A percentile compares a stretch with the other conserved stretches of the same genome.
Conservation (phyloP, 2,329 filamentous ascomycete genomes). For the Daldinia sp. region DNA sequence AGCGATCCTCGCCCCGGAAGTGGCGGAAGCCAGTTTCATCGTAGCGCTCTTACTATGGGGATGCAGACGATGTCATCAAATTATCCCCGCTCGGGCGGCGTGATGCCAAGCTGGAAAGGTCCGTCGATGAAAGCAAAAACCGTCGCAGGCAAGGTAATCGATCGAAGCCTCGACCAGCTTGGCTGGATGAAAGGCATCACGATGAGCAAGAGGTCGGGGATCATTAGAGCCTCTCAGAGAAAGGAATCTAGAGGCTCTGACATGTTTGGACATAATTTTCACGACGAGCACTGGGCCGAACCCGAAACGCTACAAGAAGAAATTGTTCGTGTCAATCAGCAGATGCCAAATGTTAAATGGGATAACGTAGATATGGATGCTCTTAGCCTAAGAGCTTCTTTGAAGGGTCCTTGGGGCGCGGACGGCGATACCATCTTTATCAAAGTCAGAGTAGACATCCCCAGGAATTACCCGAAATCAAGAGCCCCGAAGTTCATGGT, state of each 20-base stretch:
- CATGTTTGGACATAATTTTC: constrained; percentile 60
- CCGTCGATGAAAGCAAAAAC: constrained; percentile 67
- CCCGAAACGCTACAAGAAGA: constrained; percentile 71
- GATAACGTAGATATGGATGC: constrained; percentile 71
- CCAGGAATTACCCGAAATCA: constrained; percentile 64
- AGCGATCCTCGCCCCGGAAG: constrained; percentile 63
- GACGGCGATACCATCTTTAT: constrained; percentile 66
- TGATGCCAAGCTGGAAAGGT: constrained; percentile 58
- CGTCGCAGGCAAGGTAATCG: constrained; percentile 50
- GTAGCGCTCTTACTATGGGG: constrained; percentile 54
- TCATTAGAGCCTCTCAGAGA: constrained; percentile 55
- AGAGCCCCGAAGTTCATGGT: constrained; percentile 67
- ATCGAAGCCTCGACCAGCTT: constrained; percentile 65
- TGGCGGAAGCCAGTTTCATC: constrained; percentile 52
- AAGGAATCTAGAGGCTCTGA: constrained; percentile 61
- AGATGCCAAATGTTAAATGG: constrained; percentile 70
- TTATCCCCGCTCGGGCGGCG: constrained; percentile 46
- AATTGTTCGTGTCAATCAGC: constrained; percentile 67
- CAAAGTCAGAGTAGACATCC: constrained; percentile 68
- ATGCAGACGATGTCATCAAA: constrained; percentile 56
- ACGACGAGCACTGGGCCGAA: constrained; percentile 66
- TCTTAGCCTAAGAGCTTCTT: constrained; percentile 65
- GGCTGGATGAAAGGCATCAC: constrained; percentile 76
- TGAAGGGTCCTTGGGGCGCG: constrained; percentile 71
- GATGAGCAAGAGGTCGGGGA: constrained; percentile 62